Evolutionary conservation across 176 grass and related monocot species (phyloP).

Genomic region (Sorghum bicolor): DNA sequence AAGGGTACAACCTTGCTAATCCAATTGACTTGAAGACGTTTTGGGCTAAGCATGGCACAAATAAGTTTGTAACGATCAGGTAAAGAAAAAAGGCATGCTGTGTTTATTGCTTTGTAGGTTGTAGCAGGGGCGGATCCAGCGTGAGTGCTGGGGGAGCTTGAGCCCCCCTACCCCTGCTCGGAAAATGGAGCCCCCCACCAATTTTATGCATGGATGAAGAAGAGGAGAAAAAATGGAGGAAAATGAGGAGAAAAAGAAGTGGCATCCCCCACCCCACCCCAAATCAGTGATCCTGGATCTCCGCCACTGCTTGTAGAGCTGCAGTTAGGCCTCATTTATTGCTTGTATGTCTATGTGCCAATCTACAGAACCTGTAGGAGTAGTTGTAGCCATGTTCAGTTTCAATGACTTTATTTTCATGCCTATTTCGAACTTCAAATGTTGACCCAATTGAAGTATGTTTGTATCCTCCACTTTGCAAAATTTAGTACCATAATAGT

Average conservation of each 20-base stretch:
- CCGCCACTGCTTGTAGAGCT: not conserved
- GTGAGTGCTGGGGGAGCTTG: too few relatives aligned
- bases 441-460: not conserved
- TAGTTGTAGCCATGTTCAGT: slow-evolving; percentile 42
- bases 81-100: slow-evolving; percentile 27
- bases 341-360: slow-evolving; percentile 32
- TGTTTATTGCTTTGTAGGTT: slow-evolving; percentile 23
- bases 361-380: slow-evolving; percentile 33
- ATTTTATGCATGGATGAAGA: too few relatives aligned
- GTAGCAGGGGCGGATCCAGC: not conserved
- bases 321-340: slow-evolving; percentile 26
- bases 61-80: slow-evolving; percentile 92
- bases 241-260: too few relatives aligned
- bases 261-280: too few relatives aligned
- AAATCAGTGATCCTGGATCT: too few relatives aligned
- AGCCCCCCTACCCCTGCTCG: too few relatives aligned
- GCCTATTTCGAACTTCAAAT: slow-evolving; percentile 22
- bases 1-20: slow-evolving; percentile 83
- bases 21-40: slow-evolving; percentile 81
- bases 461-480: slow-evolving; percentile 36
- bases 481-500: slow-evolving; percentile 36
- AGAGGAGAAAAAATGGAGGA: too few relatives aligned
- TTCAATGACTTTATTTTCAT: slow-evolving; percentile 32
- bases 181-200: too few relatives aligned
- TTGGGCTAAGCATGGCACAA: slow-evolving; percentile 89